Percentiles rank a stretch among this genome's conserved stretches.
Evolutionary conservation across 371 early-diverging fungal genomes (phyloP).

Genomic region (Umbelopsis sp.): DNA sequence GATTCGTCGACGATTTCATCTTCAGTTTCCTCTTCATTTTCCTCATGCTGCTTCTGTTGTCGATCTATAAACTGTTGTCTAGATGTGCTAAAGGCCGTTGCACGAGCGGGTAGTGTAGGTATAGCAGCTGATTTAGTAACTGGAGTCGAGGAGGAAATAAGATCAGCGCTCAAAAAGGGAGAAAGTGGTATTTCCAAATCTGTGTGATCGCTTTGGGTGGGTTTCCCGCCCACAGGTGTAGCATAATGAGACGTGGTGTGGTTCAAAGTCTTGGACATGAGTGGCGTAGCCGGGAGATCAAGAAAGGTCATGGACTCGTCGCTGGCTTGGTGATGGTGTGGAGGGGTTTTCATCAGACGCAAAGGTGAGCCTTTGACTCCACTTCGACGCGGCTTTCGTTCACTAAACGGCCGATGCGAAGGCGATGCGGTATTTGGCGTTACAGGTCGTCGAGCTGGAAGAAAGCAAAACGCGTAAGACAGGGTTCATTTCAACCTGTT

Average conservation of each 20-base stretch:
- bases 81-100: neutral
- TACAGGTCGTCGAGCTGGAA: neutral
- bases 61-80: neutral
- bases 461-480: neutral
- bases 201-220: neutral
- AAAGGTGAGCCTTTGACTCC: conserved; percentile 9
- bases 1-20: neutral
- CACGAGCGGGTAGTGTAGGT: neutral
- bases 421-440: neutral
- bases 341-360: conserved; percentile 9
- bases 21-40: neutral
- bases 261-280: conserved; percentile 3
- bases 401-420: neutral
- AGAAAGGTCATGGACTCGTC: neutral
- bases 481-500: neutral
- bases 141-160: neutral
- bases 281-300: neutral
- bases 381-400: conserved; percentile 12
- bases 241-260: conserved; percentile 1
- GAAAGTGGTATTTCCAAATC: conserved; percentile 3
- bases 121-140: neutral
- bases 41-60: neutral
- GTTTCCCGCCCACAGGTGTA: neutral
- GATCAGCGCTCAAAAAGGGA: neutral
- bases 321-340: neutral